Evolutionary conservation across 805 yeast genomes (phyloP).

Genomic region (Metschnikowia henanensis): DNA sequence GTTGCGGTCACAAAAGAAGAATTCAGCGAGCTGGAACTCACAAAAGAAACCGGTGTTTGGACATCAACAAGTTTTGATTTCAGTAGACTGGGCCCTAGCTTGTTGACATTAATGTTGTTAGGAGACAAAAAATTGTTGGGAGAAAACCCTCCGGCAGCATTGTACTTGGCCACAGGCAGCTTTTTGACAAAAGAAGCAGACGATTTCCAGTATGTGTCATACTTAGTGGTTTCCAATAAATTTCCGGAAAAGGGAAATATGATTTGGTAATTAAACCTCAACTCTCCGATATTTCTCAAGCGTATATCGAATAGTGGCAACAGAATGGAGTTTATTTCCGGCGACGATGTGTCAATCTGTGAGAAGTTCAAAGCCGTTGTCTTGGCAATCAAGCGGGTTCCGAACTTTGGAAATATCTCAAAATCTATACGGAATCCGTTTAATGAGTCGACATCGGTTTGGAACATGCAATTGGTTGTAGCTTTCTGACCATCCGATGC

Average conservation of each 20-base stretch:
- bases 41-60: constrained; percentile 9
- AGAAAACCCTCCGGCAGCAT: constrained; percentile 41
- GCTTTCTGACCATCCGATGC: constrained; percentile 56
- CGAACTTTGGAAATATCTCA: constrained; percentile 92
- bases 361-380: constrained; percentile 70
- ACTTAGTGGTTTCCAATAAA: constrained; percentile 85
- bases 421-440: constrained; percentile 71
- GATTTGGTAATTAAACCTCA: constrained; percentile 74
- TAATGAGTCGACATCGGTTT: constrained; percentile 69
- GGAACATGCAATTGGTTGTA: constrained; percentile 67
- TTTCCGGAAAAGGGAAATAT: constrained; percentile 86
- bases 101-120: constrained; percentile 23
- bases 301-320: constrained; percentile 83
- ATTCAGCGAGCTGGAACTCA: constrained; percentile 19
- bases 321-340: constrained; percentile 41
- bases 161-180: constrained; percentile 27
- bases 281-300: constrained; percentile 77
- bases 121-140: constrained; percentile 44
- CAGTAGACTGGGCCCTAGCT: constrained; percentile 12
- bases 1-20: constrained; percentile 88
- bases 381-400: constrained; percentile 88
- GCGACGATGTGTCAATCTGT: constrained; percentile 39
- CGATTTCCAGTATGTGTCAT: constrained; percentile 95
- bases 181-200: constrained; percentile 58
- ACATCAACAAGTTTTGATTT: constrained; percentile 14